These are phyloP conservation scores for Dinochytrium kinnereticum DNA, from an alignment of 371 early-diverging fungal species.

Conservation along the genomic window DNA sequence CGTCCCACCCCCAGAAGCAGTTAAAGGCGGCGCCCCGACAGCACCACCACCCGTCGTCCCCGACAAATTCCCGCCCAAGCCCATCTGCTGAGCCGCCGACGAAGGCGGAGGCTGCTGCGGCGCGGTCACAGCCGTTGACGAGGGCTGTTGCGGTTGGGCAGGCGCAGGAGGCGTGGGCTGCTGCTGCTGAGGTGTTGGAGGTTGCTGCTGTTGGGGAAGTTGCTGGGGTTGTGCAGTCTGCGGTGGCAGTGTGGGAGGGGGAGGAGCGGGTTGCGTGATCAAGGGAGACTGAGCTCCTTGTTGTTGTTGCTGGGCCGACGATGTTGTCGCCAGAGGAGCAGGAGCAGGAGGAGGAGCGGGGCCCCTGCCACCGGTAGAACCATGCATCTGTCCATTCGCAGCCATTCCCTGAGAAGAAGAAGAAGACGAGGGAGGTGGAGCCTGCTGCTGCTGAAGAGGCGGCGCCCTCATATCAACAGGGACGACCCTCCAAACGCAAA, in stretches of 20 bases:
- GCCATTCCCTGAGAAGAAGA: not conserved
- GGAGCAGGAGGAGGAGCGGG: not conserved
- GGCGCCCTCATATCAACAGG: conserved; percentile 21
- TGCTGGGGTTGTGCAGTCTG: not conserved
- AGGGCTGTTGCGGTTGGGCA: not conserved
- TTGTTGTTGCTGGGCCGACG: not conserved
- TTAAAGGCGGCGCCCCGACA: no score
- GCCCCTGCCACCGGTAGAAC: no score
- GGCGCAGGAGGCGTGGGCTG: not conserved
- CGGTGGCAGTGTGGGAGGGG: not conserved
- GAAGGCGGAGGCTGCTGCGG: no score
- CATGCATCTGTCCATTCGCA: no score
- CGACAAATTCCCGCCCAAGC: no score
- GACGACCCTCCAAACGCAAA: conserved; percentile 80
- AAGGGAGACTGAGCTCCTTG: no score
- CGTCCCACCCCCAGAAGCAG: no score
- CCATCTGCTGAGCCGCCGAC: not conserved
- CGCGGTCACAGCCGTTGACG: not conserved
- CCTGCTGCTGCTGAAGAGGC: not conserved
- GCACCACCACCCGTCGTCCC: no score
- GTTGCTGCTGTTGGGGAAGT: not conserved
- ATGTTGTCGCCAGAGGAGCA: not conserved
- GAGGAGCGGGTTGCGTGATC: no score
- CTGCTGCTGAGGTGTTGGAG: not conserved
- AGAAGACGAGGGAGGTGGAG: not conserved